A percentile compares a stretch with the other conserved stretches of the same genome.
Conservation (phyloP, 2,329 filamentous ascomycete genomes). For the Trichoderma semiorbis region DNA sequence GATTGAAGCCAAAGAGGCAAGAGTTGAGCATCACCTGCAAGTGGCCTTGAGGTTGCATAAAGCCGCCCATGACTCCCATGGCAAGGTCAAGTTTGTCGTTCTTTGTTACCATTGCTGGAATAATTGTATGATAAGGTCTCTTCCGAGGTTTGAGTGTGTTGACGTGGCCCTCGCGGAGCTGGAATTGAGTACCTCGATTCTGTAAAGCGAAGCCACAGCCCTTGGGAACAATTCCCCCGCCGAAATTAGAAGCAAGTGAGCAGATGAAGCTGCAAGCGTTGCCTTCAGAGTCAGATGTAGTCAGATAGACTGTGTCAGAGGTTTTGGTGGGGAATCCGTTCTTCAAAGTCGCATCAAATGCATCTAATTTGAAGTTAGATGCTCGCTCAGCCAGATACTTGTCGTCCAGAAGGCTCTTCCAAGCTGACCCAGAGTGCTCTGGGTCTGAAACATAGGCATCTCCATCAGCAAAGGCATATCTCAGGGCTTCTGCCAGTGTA, state of each 20-base stretch:
- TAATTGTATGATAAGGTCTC: conserved; percentile 10
- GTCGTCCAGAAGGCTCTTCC: not conserved
- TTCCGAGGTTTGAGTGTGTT: not conserved
- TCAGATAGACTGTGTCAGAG: conserved; percentile 10
- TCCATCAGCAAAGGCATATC: conserved; percentile 8
- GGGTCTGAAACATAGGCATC: conserved; percentile 11
- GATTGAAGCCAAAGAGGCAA: conserved; percentile 15
- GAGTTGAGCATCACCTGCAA: conserved; percentile 16
- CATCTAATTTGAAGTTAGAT: not conserved
- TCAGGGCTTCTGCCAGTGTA: not conserved
- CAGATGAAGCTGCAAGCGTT: conserved; percentile 15
- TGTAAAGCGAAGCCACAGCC: conserved; percentile 6
- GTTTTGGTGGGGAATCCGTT: not conserved
- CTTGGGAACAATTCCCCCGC: conserved; percentile 6
- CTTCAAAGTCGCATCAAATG: not conserved
- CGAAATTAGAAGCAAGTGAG: conserved; percentile 12
- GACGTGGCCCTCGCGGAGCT: not conserved
- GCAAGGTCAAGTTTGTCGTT: not conserved
- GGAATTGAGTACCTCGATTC: conserved; percentile 3
- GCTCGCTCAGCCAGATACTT: not conserved
- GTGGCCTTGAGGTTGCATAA: conserved; percentile 11
- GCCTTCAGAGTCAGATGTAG: conserved; percentile 3
- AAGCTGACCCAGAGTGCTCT: not conserved
- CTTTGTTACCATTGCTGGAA: conserved; percentile 8
- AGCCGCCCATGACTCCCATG: conserved; percentile 1